Evolutionary conservation across 2,329 filamentous ascomycete genomes (phyloP).

Genomic region (Diplodia intermedia): DNA sequence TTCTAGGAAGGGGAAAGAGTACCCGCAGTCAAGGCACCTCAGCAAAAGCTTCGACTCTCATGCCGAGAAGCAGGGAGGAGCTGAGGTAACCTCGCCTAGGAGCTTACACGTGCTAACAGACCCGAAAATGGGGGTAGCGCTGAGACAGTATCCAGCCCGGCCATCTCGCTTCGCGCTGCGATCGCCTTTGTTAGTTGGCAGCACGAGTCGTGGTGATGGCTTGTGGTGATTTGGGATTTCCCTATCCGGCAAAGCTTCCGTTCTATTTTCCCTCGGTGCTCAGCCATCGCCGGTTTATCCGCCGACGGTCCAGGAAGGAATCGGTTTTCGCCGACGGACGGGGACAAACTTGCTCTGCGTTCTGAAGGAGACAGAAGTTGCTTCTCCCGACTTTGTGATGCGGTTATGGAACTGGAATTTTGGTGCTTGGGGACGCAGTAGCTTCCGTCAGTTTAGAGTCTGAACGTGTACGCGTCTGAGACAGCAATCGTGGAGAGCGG

Average conservation of each 20-base stretch:
- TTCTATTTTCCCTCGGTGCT: conserved; percentile 18
- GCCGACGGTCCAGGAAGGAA: too few species aligned
- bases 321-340: neutral
- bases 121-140: neutral
- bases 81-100: neutral
- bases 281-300: neutral
- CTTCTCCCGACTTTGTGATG: neutral
- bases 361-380: neutral
- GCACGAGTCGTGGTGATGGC: conserved; percentile 1
- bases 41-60: neutral
- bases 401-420: neutral
- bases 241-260: conserved; percentile 11
- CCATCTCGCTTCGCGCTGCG: conserved; percentile 1
- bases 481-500: neutral
- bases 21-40: conserved; percentile 1
- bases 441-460: neutral
- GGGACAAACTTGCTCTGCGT: neutral
- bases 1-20: neutral
- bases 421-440: neutral
- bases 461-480: neutral
- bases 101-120: neutral
- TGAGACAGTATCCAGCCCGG: neutral
- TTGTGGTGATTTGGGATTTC: conserved; percentile 16
- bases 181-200: neutral
- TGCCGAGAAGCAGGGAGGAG: neutral